Conservation (phyloP, 495 filamentous ascomycete species). For the Penicillium cosmopolitanum region DNA sequence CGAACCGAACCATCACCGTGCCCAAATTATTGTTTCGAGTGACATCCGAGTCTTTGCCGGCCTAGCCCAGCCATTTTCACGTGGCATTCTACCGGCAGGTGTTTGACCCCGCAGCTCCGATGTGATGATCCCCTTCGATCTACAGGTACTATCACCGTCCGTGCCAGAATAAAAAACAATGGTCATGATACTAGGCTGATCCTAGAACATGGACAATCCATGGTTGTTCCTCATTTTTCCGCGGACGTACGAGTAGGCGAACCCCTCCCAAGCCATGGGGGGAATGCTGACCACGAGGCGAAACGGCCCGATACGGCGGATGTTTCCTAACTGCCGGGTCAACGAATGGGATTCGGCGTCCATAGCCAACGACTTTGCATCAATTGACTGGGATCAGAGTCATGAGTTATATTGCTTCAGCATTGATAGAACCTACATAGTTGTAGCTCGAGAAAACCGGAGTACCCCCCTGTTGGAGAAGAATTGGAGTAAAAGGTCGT, state of each 20-base stretch:
- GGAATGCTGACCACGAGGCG: slow-evolving; percentile 5
- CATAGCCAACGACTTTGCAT: slow-evolving; percentile 17
- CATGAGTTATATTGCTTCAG: neutral
- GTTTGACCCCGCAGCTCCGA: slow-evolving; percentile 9
- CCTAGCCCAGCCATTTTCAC: slow-evolving; percentile 7
- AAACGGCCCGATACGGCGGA: slow-evolving; percentile 1
- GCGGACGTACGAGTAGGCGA: neutral
- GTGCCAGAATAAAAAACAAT: slow-evolving; percentile 10
- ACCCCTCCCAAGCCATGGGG: neutral
- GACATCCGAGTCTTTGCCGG: slow-evolving; percentile 1
- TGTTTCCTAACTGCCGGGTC: slow-evolving; percentile 12
- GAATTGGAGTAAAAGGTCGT: slow-evolving; percentile 12
- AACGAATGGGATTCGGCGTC: neutral
- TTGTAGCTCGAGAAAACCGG: neutral
- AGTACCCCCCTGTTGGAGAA: slow-evolving; percentile 2
- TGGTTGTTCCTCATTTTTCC: neutral
- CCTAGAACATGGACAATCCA: neutral
- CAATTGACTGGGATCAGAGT: slow-evolving; percentile 8
- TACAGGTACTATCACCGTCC: slow-evolving; percentile 17
- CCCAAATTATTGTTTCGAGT: neutral
- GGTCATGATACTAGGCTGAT: neutral
- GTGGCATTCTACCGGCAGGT: neutral
- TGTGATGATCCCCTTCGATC: slow-evolving; percentile 11
- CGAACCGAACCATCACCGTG: neutral
- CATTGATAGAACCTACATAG: neutral